Percentiles rank a stretch among this genome's conserved stretches.
These are phyloP conservation scores for Coniella vitis DNA, from an alignment of 2,329 filamentous ascomycete species.

Conservation along the genomic window DNA sequence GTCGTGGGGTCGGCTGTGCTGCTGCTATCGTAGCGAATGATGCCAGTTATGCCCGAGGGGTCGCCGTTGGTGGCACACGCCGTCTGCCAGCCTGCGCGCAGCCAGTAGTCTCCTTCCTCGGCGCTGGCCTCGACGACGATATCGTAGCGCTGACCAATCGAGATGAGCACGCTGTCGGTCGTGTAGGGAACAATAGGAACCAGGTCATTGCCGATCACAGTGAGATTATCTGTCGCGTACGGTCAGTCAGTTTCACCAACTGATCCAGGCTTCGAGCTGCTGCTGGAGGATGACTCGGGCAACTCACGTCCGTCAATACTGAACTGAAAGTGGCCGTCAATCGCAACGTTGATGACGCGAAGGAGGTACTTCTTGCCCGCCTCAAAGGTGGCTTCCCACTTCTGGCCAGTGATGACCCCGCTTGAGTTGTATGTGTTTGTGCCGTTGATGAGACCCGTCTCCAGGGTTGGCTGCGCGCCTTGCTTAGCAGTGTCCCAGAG, in stretches of 20 bases:
- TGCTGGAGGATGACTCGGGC: no score
- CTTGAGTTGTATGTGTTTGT: slow-evolving; percentile 26
- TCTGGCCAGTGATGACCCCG: slow-evolving; percentile 22
- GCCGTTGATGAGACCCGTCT: slow-evolving; percentile 39
- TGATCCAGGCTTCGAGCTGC: not conserved
- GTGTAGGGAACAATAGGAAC: slow-evolving; percentile 44
- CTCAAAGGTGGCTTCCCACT: slow-evolving; percentile 26
- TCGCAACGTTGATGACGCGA: slow-evolving; percentile 44
- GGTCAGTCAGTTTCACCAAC: not conserved
- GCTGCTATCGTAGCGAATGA: slow-evolving; percentile 19
- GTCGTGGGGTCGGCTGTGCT: slow-evolving; percentile 2
- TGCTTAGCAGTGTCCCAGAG: slow-evolving; percentile 18
- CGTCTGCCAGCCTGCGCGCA: slow-evolving; percentile 30
- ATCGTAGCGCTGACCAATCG: slow-evolving; percentile 38
- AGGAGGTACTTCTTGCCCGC: slow-evolving; percentile 40
- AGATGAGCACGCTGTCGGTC: slow-evolving; percentile 43
- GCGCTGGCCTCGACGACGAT: slow-evolving; percentile 37
- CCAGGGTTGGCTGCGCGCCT: slow-evolving; percentile 20
- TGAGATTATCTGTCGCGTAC: not conserved
- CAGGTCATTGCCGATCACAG: slow-evolving; percentile 35
- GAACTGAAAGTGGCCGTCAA: slow-evolving; percentile 41
- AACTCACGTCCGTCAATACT: slow-evolving; percentile 30
- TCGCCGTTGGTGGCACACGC: slow-evolving; percentile 8
- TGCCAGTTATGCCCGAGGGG: slow-evolving; percentile 11
- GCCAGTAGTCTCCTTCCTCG: slow-evolving; percentile 33